Conservation (phyloP, 768 basidiomycete genomes). For the Amanita polypyramis region DNA sequence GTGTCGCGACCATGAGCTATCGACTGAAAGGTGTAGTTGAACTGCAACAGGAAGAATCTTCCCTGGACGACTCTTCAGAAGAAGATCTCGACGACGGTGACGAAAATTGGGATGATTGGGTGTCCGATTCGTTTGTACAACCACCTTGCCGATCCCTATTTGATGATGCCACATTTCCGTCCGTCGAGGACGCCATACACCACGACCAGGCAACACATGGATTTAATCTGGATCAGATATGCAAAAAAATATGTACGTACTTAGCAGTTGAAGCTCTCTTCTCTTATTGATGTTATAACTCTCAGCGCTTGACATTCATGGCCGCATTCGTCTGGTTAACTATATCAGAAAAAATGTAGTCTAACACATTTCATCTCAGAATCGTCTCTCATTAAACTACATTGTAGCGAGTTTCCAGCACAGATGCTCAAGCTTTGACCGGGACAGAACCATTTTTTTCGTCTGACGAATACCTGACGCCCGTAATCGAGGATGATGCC, state of each 20-base stretch:
- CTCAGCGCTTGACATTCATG: constrained; percentile 68
- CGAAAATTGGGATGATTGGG: constrained; percentile 73
- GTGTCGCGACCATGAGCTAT: not conserved
- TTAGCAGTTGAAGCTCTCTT: not conserved
- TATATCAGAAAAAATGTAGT: constrained; percentile 70
- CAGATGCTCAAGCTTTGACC: constrained; percentile 34
- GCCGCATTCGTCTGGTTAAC: constrained; percentile 76
- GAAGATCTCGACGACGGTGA: constrained; percentile 27
- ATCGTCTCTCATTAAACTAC: constrained; percentile 7
- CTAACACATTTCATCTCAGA: not conserved
- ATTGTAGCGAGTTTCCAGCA: constrained; percentile 41
- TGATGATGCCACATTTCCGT: constrained; percentile 50
- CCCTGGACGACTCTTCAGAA: constrained; percentile 17
- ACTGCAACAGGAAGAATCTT: not conserved
- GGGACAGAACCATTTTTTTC: constrained; percentile 54
- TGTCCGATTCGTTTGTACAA: constrained; percentile 49
- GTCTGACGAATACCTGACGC: constrained; percentile 74
- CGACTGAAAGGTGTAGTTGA: not conserved
- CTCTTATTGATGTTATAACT: not conserved
- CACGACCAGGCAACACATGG: constrained; percentile 52
- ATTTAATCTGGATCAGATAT: constrained; percentile 49
- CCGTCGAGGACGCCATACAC: constrained; percentile 44
- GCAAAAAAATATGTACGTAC: constrained; percentile 45
- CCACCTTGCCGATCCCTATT: constrained; percentile 65
- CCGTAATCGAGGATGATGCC: constrained; percentile 79